These are phyloP conservation scores for Ganoderma sp. DNA, from an alignment of 1,284 basidiomycete genomes.

Conservation along the genomic window DNA sequence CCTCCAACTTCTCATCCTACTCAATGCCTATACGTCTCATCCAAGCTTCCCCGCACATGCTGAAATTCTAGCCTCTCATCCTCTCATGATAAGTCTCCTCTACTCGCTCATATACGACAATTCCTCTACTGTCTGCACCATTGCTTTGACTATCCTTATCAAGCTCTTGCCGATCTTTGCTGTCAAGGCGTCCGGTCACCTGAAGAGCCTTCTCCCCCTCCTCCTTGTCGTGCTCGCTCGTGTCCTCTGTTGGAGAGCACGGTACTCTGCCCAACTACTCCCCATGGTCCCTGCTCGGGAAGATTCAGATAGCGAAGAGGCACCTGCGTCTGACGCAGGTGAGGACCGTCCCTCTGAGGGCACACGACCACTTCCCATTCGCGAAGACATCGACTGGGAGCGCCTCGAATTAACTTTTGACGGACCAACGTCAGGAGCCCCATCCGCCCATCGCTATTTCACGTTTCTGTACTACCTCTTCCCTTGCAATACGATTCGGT, in stretches of 20 bases:
- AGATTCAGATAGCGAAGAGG: conserved; percentile 22
- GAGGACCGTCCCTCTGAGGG: conserved; percentile 40
- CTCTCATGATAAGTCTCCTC: conserved; percentile 64
- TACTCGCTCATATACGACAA: conserved; percentile 72
- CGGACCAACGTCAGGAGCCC: conserved; percentile 54
- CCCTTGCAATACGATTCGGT: conserved; percentile 81
- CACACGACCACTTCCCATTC: conserved; percentile 49
- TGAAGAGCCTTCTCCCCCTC: conserved; percentile 64
- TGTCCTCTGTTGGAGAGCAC: conserved; percentile 72
- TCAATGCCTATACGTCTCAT: conserved; percentile 65
- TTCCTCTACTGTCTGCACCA: conserved; percentile 70
- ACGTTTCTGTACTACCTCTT: conserved; percentile 87
- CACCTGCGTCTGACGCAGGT: conserved; percentile 31
- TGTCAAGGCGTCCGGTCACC: conserved; percentile 57
- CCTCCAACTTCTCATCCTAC: conserved; percentile 69
- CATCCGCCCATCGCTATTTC: conserved; percentile 69
- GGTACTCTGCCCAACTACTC: conserved; percentile 42
- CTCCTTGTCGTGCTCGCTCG: conserved; percentile 70
- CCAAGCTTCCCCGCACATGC: conserved; percentile 53
- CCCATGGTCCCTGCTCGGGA: conserved; percentile 34
- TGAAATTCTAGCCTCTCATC: conserved; percentile 61
- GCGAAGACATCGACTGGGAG: conserved; percentile 66
- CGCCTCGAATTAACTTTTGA: conserved; percentile 64
- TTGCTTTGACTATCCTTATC: conserved; percentile 64
- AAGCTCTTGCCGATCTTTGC: conserved; percentile 79